These are phyloP conservation scores for Thielaviopsis populi DNA, from an alignment of 2,329 filamentous ascomycete species.

Conservation along the genomic window DNA sequence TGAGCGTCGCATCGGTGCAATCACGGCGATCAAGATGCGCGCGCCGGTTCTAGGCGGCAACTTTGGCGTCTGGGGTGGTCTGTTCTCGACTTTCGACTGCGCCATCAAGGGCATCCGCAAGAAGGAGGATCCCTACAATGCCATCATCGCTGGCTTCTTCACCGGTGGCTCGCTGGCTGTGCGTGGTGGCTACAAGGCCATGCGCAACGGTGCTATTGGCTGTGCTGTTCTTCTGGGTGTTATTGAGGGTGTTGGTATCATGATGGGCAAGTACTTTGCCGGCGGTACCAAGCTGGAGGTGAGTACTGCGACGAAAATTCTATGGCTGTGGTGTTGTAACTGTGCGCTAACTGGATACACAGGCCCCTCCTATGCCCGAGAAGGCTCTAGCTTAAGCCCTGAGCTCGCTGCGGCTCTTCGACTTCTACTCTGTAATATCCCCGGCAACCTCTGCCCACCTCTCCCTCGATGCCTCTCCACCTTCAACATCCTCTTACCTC, in stretches of 20 bases:
- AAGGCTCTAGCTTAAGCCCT: constrained; percentile 23
- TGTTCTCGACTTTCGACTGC: constrained; percentile 94
- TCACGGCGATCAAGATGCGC: constrained; percentile 95
- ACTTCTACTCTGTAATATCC: not conserved
- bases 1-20: constrained; percentile 84
- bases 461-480: not conserved
- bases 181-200: constrained; percentile 79
- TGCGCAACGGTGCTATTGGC: constrained; percentile 89
- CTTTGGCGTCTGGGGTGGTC: constrained; percentile 93
- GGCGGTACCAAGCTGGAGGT: constrained; percentile 75
- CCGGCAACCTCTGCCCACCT: not conserved
- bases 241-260: constrained; percentile 94
- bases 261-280: constrained; percentile 86
- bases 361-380: constrained; percentile 24
- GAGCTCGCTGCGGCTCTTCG: not conserved
- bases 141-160: constrained; percentile 94
- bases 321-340: constrained; percentile 20
- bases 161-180: constrained; percentile 86
- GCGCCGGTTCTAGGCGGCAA: constrained; percentile 93
- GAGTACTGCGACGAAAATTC: constrained; percentile 10
- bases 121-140: constrained; percentile 98
- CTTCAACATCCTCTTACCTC: not conserved
- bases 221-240: constrained; percentile 89
- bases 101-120: constrained; percentile 83
- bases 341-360: constrained; percentile 16